These are phyloP conservation scores for Tillandsia fasciculata DNA, from an alignment of 176 grass and related monocot genomes.

Conservation along the genomic window DNA sequence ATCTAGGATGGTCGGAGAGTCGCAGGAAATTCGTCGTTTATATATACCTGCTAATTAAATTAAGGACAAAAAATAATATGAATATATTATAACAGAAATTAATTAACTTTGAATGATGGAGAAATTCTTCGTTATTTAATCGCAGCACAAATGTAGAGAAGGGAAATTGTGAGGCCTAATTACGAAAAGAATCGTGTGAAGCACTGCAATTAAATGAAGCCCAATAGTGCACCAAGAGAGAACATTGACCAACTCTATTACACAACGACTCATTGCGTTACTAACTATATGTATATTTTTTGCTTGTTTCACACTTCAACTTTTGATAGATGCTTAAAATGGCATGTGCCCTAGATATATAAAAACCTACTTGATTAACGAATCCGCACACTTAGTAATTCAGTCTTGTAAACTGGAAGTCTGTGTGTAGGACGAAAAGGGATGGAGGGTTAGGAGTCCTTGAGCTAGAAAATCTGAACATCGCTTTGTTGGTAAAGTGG, in stretches of 20 bases:
- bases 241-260: not conserved
- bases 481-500: no score
- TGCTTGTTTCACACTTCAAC: not conserved
- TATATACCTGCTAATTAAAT: not conserved
- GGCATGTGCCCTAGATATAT: not conserved
- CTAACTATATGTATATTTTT: not conserved
- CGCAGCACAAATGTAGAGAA: not conserved
- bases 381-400: not conserved
- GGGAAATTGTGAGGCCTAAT: not conserved
- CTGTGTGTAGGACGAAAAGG: no score
- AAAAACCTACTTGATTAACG: not conserved
- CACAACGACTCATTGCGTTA: not conserved
- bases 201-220: not conserved
- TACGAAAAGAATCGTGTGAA: not conserved
- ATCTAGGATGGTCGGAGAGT: no score
- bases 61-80: not conserved
- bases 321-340: not conserved
- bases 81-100: not conserved
- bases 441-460: no score
- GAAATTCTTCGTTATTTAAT: not conserved
- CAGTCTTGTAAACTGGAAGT: no score
- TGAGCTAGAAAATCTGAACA: no score
- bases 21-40: no score
- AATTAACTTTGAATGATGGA: not conserved
- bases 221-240: not conserved